Conservation (phyloP, 805 yeast genomes). For the Cyberlindnera amylophila region DNA sequence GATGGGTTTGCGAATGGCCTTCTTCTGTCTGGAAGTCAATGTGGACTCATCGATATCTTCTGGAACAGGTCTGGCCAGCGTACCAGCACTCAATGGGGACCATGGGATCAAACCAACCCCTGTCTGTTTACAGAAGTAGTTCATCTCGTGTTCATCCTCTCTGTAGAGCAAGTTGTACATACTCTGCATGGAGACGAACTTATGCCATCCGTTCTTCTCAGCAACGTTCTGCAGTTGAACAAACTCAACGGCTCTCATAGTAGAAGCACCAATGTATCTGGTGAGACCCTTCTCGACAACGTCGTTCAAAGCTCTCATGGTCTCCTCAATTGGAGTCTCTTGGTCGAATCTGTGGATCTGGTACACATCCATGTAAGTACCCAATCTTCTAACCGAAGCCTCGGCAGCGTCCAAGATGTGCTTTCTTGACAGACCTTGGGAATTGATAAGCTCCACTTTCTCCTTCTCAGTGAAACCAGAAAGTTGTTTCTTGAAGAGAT, state of each 20-base stretch:
- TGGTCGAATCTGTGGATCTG: conserved; percentile 53
- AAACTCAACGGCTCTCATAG: conserved; percentile 54
- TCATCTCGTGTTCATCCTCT: conserved; percentile 62
- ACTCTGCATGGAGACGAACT: conserved; percentile 58
- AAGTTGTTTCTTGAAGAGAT: background rate
- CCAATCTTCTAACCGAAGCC: conserved; percentile 38
- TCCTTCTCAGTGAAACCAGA: background rate
- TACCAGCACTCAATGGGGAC: conserved; percentile 55
- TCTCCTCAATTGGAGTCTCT: conserved; percentile 43
- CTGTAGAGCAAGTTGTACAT: conserved; percentile 51
- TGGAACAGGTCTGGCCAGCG: conserved; percentile 44
- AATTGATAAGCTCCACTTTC: conserved; percentile 24
- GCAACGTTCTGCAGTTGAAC: conserved; percentile 52
- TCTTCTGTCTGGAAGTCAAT: conserved; percentile 11
- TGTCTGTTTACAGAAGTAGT: conserved; percentile 47
- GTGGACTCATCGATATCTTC: conserved; percentile 7
- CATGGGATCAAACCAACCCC: conserved; percentile 59
- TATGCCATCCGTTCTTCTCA: conserved; percentile 51
- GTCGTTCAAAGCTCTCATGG: conserved; percentile 53
- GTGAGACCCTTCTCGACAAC: conserved; percentile 42
- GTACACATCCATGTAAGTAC: conserved; percentile 43
- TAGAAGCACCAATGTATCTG: conserved; percentile 59
- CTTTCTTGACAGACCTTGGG: conserved; percentile 40
- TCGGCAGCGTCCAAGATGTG: conserved; percentile 44
- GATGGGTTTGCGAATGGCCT: background rate